Evolutionary conservation across 1,284 basidiomycete species (phyloP), one percentile per base, ranked within the genome.

Genomic region (Neonothopanus nambi): DNA sequence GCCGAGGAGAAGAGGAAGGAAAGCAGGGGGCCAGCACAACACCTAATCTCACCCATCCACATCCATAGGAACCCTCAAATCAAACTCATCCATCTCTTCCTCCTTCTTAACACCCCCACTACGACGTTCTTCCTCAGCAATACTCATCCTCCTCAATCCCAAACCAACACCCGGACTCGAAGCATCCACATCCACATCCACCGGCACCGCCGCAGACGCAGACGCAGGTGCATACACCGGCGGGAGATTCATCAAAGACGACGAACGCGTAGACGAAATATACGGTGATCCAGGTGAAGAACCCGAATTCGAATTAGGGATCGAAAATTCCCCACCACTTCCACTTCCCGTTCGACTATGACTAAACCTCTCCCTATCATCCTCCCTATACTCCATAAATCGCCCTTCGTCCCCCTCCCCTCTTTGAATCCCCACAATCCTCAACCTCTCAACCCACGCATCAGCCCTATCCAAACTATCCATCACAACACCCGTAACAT

Each of bases 391-490:
- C 26, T 28, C 26, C 26, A 11, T 28, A 11, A 28, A 28, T 28
- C 26, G 5, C 5, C 26, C 26, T 11, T 28, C 26, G 5, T 28
- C 26, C 26, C 26, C n/a, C n/a, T 47, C 38, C n/a, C 37, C 55
- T 13, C 51, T 39, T 15, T 56, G 50, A n/a, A 48, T 8, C 15
- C 51, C 51, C n/a, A 49, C 36, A 15, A 23, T 40, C 33, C 51
- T 44, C 26, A 62, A 37, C 33, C 55, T 51, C 33, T 52, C 60
- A 5, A 87, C 89, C 61, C 71, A 95, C 79, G 87, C 80, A 67
- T 96, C 94, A 28, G 93, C 94, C 48, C 89, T 78, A 63, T 95
- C 93, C 64, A 96, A 75, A 58, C 87, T 91, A 58, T 95, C 93
- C 63, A 86, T 89, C 62, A 95, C 90, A 18, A 95, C 91, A 2